Evolutionary conservation across 768 basidiomycete species (phyloP).

Genomic region (Phylloporus scabripes): DNA sequence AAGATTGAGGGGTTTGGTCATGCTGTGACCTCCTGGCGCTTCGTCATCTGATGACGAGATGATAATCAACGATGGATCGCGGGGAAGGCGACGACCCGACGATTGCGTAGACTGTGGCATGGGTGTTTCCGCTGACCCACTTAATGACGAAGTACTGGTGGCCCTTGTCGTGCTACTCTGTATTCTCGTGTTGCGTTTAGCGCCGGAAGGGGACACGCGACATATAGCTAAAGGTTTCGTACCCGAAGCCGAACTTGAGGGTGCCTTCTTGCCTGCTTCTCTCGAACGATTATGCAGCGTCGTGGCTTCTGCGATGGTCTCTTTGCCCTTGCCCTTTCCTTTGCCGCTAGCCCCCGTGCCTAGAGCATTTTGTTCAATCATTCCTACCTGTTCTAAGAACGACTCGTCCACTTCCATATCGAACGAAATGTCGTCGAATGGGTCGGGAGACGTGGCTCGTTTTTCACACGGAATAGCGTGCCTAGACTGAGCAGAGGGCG

Average conservation of each 20-base stretch:
- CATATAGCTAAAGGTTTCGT: constrained; percentile 7
- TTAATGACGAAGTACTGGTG: constrained; percentile 12
- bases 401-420: constrained; percentile 35
- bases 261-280: constrained; percentile 3
- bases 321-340: constrained; percentile 21
- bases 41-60: constrained; percentile 22
- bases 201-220: constrained; percentile 7
- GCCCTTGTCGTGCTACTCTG: constrained; percentile 7
- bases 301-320: not conserved
- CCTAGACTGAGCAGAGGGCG: not conserved
- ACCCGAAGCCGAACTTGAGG: constrained; percentile 13
- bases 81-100: constrained; percentile 8
- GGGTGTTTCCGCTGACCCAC: constrained; percentile 7
- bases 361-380: constrained; percentile 21
- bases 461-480: constrained; percentile 3
- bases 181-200: constrained; percentile 14
- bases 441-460: constrained; percentile 19
- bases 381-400: constrained; percentile 36
- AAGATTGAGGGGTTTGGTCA: not conserved
- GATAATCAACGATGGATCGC: constrained; percentile 21
- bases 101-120: constrained; percentile 13
- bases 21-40: not conserved
- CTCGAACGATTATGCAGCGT: not conserved
- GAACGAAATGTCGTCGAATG: constrained; percentile 32
- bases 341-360: constrained; percentile 8